Percentiles rank a stretch among this genome's conserved stretches.
phyloP scores from a whole-genome alignment of 2,329 filamentous ascomycete genomes.

The Calonectria henricotiae region DNA sequence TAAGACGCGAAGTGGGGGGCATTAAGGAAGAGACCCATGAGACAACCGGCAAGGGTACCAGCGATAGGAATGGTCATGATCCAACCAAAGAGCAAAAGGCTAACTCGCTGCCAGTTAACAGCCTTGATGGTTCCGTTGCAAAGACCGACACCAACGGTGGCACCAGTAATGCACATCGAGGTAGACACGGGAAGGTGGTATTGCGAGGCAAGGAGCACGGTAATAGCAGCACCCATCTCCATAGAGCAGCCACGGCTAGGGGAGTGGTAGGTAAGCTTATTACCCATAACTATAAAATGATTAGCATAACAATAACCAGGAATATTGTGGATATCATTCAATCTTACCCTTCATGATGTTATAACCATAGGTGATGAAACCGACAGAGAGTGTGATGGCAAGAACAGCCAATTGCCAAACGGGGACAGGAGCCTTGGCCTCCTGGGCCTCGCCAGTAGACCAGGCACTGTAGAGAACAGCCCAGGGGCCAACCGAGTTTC shows the following conservation, averaged over 20 bases:
- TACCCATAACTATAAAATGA: conserved; percentile 77
- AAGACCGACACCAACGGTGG: conserved; percentile 83
- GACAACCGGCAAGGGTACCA: conserved; percentile 59
- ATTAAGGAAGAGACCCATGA: conserved; percentile 62
- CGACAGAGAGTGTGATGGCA: conserved; percentile 3
- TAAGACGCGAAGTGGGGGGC: conserved; percentile 56
- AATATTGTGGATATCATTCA: neutral
- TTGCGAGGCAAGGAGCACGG: conserved; percentile 83
- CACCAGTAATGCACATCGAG: conserved; percentile 85
- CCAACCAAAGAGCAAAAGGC: conserved; percentile 77
- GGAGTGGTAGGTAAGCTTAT: conserved; percentile 83
- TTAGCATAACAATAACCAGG: neutral
- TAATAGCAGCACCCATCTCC: conserved; percentile 86
- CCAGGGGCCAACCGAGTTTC: conserved; percentile 80
- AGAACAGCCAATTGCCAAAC: conserved; percentile 18
- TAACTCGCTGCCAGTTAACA: conserved; percentile 83
- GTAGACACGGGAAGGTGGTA: conserved; percentile 84
- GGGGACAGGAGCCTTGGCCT: conserved; percentile 16
- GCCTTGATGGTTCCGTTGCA: conserved; percentile 82
- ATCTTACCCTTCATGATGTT: conserved; percentile 15
- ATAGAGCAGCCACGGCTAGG: conserved; percentile 76
- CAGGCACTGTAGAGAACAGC: conserved; percentile 81
- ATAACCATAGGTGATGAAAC: conserved; percentile 16
- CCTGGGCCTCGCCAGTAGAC: conserved; percentile 72
- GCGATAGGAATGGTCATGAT: conserved; percentile 64